A percentile compares a stretch with the other conserved stretches of the same genome.
Conservation (phyloP, 345 rosid species). For the Linum usitatissimum region DNA sequence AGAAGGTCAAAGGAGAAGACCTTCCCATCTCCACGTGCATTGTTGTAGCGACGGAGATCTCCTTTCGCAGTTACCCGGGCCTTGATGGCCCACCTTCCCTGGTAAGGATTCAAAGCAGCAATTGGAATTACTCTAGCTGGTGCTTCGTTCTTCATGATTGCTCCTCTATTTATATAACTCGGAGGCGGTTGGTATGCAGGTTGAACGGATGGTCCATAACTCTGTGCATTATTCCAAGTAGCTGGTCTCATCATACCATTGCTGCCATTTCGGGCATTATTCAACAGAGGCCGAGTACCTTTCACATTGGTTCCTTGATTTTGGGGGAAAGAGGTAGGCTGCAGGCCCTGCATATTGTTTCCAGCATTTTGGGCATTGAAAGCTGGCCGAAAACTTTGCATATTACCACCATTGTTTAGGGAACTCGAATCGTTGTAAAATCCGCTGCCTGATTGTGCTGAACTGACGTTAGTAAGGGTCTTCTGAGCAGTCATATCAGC, state of each 20-base stretch:
- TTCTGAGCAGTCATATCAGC: constrained; percentile 33
- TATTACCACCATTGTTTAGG: constrained; percentile 11
- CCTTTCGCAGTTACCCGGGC: constrained; percentile 90
- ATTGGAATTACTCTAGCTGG: constrained; percentile 72
- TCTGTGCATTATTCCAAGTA: constrained; percentile 21
- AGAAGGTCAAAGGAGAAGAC: constrained; percentile 88
- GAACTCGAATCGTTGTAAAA: constrained; percentile 16
- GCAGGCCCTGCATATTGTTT: not conserved
- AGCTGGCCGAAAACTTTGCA: constrained; percentile 8
- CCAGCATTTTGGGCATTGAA: not conserved
- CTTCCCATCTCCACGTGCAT: constrained; percentile 85
- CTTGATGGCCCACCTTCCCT: constrained; percentile 88
- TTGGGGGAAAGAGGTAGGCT: not conserved
- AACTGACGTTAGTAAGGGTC: constrained; percentile 20
- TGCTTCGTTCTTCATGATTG: constrained; percentile 85
- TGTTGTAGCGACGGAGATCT: constrained; percentile 77
- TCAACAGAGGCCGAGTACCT: constrained; percentile 1
- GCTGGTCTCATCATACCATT: not conserved
- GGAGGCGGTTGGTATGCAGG: constrained; percentile 76
- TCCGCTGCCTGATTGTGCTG: constrained; percentile 22
- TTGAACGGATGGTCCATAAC: constrained; percentile 55
- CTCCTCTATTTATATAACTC: constrained; percentile 56
- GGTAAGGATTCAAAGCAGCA: constrained; percentile 80
- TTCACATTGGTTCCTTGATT: not conserved
- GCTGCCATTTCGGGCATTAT: constrained; percentile 22